Base-by-base conservation (phyloP, 768 basidiomycete species). In the Mrakia blollopis region DNA sequence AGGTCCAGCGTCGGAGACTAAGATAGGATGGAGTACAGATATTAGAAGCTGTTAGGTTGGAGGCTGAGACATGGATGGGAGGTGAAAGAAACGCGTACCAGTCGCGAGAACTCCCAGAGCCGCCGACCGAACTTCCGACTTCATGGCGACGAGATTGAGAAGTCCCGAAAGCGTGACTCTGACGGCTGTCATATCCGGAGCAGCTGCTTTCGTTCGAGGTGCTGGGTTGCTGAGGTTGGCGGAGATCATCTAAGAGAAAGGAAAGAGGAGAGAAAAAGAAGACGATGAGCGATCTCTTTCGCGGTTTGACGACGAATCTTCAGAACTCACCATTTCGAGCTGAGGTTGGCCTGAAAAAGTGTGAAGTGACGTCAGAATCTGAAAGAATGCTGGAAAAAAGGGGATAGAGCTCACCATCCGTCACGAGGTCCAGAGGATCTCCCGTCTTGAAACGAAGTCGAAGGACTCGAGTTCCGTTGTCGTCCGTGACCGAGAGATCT, bases 171-270 rank as follows among this genome's bases (percentile, higher is more conserved):
- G 35, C 3, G 52, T 35, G 50, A 72, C 30, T 21, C 50, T 13
- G 35, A 52, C 71, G 16, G 71, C 71, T 0, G 65, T 68, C 65
- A 68, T 41, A 13, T 68, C 65, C 7, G 65, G 65, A 25, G 65
- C 65, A 1, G 65, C 65, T 35, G 65, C 65, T 41, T 39, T 35
- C 3, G 65, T 25, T 7, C 65, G 65, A 68, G 65, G 65, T 37
- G 65, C 65, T 21, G 65, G 65, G 18, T 25, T 39, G 65, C 65
- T 44, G 35, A 68, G 65, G 35, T 25, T 68, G 3, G 65, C 65
- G 4, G 65, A 39, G 35, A 68, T 68, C 65, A 68, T 68, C 65
- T 68, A 25, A 39, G 65, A 68, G 37, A 18, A 37, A 4, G n/a
- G n/a, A n/a, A 44, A 39, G 21, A 44, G 65, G 35, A 10, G 1